phyloP scores from a whole-genome alignment of 768 basidiomycete genomes.

The Clathrus columnatus region DNA sequence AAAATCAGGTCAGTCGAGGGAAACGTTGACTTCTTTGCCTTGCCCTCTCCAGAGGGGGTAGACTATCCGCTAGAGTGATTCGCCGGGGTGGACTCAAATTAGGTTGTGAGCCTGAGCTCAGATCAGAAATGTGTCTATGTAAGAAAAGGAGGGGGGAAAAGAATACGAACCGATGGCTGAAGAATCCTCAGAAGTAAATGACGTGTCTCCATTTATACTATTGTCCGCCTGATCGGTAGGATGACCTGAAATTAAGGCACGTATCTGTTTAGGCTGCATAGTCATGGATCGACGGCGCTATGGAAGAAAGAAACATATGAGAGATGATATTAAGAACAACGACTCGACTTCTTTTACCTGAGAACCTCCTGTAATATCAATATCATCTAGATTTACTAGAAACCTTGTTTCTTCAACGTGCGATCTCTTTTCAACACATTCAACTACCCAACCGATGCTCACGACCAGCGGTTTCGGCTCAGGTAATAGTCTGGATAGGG shows the following conservation, averaged over 20 bases:
- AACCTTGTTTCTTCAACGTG: constrained; percentile 59
- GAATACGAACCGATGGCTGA: constrained; percentile 16
- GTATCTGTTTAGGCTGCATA: constrained; percentile 55
- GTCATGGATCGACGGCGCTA: constrained; percentile 61
- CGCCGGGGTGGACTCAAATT: constrained; percentile 15
- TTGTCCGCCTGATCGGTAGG: constrained; percentile 1
- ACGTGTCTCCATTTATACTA: constrained; percentile 2
- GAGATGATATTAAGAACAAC: constrained; percentile 1
- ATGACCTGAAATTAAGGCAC: constrained; percentile 8
- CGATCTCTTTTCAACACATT: constrained; percentile 63
- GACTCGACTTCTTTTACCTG: constrained; percentile 39
- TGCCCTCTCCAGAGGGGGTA: constrained; percentile 65
- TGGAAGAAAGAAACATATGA: background rate
- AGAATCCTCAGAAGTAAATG: constrained; percentile 12
- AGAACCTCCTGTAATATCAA: constrained; percentile 49
- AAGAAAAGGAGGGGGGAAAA: background rate
- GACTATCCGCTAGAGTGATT: constrained; percentile 39
- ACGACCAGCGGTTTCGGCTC: constrained; percentile 69
- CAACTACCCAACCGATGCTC: constrained; percentile 84
- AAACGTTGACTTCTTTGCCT: constrained; percentile 29
- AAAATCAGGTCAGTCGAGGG: background rate
- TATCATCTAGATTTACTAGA: constrained; percentile 53
- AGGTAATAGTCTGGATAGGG: constrained; percentile 39
- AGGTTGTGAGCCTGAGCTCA: constrained; percentile 14
- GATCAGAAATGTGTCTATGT: constrained; percentile 33